A percentile compares a stretch with the other conserved stretches of the same genome.
Evolutionary conservation across 2,329 filamentous ascomycete genomes (phyloP).

Genomic region (Ascocoryne sarcoides): DNA sequence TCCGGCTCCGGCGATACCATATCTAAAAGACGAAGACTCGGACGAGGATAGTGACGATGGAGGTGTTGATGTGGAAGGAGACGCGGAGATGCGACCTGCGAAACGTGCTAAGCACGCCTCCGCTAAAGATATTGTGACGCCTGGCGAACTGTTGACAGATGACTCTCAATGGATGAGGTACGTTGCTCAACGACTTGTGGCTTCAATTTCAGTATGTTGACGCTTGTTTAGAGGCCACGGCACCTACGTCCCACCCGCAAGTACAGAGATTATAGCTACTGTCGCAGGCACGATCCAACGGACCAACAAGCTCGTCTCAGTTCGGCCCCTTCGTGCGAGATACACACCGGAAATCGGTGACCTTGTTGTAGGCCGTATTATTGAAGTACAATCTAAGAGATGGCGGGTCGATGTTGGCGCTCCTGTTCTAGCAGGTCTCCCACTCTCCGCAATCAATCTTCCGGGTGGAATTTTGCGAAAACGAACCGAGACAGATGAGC

Average conservation of each 20-base stretch:
- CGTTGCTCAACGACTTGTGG: constrained; percentile 12
- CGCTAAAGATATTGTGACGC: constrained; percentile 62
- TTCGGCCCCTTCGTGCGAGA: constrained; percentile 80
- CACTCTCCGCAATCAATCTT: constrained; percentile 85
- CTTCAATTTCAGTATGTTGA: constrained; percentile 10
- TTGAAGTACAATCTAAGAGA: constrained; percentile 84
- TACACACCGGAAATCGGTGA: constrained; percentile 97
- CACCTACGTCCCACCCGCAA: constrained; percentile 61
- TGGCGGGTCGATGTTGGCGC: constrained; percentile 95
- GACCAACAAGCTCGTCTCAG: constrained; percentile 93
- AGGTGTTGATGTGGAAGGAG: constrained; percentile 26
- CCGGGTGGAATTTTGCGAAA: constrained; percentile 88
- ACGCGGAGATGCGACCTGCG: constrained; percentile 35
- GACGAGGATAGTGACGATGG: constrained; percentile 28
- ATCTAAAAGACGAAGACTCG: constrained; percentile 13
- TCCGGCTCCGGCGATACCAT: constrained; percentile 22
- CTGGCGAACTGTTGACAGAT: constrained; percentile 78
- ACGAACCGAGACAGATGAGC: constrained; percentile 88
- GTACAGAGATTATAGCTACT: constrained; percentile 72
- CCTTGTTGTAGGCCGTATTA: constrained; percentile 84
- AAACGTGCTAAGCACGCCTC: constrained; percentile 32
- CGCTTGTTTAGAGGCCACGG: constrained; percentile 66
- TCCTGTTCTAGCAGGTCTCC: constrained; percentile 74
- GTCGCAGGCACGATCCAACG: constrained; percentile 84
- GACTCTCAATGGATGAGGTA: constrained; percentile 96